Percentiles rank a stretch among this genome's conserved stretches.
These are phyloP conservation scores for Eucalyptus paniculata DNA, from an alignment of 345 rosid species.

Conservation along the genomic window DNA sequence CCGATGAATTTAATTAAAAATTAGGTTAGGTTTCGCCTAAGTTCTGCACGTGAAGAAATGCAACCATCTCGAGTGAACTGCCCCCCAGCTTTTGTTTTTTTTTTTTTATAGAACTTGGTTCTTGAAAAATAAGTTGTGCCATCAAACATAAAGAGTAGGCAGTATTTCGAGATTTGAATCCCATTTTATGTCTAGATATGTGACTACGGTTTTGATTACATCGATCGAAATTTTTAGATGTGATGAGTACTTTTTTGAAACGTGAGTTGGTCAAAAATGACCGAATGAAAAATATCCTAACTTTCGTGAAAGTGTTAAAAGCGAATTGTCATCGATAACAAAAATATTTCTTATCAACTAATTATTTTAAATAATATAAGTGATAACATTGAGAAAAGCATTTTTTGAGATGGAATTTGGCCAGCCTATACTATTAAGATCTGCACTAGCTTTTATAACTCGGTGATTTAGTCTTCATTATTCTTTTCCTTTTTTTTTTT, in stretches of 20 bases:
- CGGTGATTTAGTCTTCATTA: neutral
- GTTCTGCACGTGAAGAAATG: neutral
- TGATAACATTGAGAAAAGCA: too few species aligned
- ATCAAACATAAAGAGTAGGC: neutral
- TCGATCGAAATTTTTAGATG: neutral
- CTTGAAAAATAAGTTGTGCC: neutral
- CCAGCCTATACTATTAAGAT: neutral
- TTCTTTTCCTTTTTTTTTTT: too few species aligned
- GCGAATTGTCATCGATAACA: accelerated
- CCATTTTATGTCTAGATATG: neutral
- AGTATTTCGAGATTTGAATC: neutral
- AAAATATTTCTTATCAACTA: neutral
- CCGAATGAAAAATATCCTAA: neutral
- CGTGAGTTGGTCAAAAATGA: accelerated
- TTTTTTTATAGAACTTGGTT: neutral
- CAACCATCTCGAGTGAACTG: neutral
- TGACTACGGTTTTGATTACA: neutral
- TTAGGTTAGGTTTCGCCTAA: neutral
- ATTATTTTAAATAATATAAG: neutral
- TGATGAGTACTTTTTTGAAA: neutral
- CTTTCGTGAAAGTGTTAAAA: too few species aligned
- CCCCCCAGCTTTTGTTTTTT: neutral
- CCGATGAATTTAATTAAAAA: neutral
- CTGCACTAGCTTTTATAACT: neutral
- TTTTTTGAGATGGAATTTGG: too few species aligned